Evolutionary conservation across 768 basidiomycete genomes (phyloP), one percentile per base, ranked within the genome.

Genomic region (Tricholoma hemisulphureum): DNA sequence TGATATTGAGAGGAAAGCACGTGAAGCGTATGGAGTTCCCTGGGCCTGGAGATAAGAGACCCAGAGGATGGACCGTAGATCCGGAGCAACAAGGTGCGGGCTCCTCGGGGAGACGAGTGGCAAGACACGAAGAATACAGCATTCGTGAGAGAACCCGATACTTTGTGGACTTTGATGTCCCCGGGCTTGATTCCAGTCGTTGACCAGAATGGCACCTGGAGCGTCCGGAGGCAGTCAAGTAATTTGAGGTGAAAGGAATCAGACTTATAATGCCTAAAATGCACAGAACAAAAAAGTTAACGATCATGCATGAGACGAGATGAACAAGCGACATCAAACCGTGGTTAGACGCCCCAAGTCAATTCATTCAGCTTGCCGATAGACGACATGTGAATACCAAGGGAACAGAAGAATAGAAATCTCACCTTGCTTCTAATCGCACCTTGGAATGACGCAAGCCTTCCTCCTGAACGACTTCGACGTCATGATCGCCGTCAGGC

Each of bases 41-140:
- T 83, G 9, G 85, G 81, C 31, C 96, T 91, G 57, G 91, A 93
- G 68, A 99, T 94, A 67, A 99, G 85, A 11, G 84, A 78, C 26
- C 84, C 85, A 5, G 95, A 93, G 49, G 92, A 92, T 5, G 91
- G 78, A 7, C 97, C 97, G 69, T 98, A 99, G 56, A 99, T 83
- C 59, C 97, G 89, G 58, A 98, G 83, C 9, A 99, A 81, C 24
- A 98, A 71, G 1, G 91, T 95, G 62, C 77, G 80, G 53, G 75
- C 71, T 55, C 71, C 75, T 55, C 74, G 76, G 18, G 72, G 69
- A 29, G 77, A 69, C 34, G 83, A 78, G 9, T 28, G 6, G 67
- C 85, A 93, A 9, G 95, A 92, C 54, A 98, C 89, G 74, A 98
- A 99, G 76, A 93, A 98, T 55, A 99, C 94, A 55, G 92, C 89